These are phyloP conservation scores for Persicaria tinctoria DNA, from an alignment of 148 eudicot species.

Conservation along the genomic window DNA sequence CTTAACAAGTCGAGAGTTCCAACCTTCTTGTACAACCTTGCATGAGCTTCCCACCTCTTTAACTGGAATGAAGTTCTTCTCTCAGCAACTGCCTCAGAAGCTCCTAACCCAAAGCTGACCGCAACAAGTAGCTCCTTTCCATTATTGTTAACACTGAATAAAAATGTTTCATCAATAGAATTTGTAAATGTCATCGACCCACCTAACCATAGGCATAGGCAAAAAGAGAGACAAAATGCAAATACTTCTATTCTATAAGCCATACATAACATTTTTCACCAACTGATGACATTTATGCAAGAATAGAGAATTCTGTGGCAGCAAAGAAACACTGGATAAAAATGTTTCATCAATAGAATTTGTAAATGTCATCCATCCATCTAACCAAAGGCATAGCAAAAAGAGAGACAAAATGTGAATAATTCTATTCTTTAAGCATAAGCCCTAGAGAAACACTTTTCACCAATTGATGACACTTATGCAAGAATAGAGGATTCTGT, in stretches of 20 bases:
- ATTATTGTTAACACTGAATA: constrained; percentile 69
- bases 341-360: constrained; percentile 14
- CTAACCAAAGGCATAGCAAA: neutral
- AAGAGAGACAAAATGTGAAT: neutral
- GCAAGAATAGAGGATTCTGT: neutral
- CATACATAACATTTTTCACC: neutral
- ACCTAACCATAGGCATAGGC: neutral
- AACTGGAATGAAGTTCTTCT: constrained; percentile 66
- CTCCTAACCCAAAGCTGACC: constrained; percentile 73
- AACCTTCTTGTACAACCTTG: constrained; percentile 83
- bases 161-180: constrained; percentile 13
- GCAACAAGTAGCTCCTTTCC: constrained; percentile 91
- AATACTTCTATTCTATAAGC: neutral
- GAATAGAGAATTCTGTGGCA: neutral
- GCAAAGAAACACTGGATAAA: constrained; percentile 40
- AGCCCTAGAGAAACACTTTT: neutral
- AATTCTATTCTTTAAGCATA: neutral
- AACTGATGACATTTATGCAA: neutral
- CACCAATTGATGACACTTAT: neutral
- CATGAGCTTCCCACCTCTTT: constrained; percentile 93
- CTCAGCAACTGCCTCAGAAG: constrained; percentile 88
- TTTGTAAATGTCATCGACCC: constrained; percentile 5
- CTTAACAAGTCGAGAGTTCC: neutral
- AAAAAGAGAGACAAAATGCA: neutral
- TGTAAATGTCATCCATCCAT: neutral